Evolutionary conservation across 257 asterid species (phyloP), one percentile per base, ranked within the genome.

Genomic region (Schizonepeta tenuifolia): DNA sequence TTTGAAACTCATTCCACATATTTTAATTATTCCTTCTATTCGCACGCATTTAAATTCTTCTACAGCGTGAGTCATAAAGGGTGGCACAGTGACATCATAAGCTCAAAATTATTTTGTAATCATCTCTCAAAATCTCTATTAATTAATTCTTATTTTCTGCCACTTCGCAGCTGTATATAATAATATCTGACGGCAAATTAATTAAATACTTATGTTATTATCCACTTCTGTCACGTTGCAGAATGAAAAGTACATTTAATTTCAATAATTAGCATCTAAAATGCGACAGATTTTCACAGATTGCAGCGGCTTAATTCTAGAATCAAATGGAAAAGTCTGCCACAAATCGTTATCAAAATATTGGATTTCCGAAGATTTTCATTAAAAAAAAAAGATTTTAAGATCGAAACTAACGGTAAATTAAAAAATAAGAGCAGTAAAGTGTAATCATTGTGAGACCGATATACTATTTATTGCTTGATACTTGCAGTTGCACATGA

Each of bases 361-460:
- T 31, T 31, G 36, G 36, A 31, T 31, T 31, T 0, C 7, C 36
- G 36, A 31, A 31, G 3, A 31, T 31, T 31, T 31, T 31, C 14
- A 7, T 46, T 14, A 1, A 50, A 63, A 40, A 50, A 63, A 40
- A 38, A 13, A 12, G 56, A 15, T 67, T 10, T 22, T 21, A 33
- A 20, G 40, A 53, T 56, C 21, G 63, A 59, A 50, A 47, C 64
- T 51, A 68, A 58, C 72, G 67, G 75, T 76, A 62, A 76, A 36
- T 24, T 60, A 21, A 26, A 67, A 68, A 41, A 14, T 22, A 36
- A 51, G 49, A 36, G 70, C 44, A 41, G 18, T 61, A 2, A 70
- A 38, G 35, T 58, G 59, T 55, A 43, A 24, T 59, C 26, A 40
- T 69, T 36, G 70, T 44, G 26, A 33, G 41, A 69, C 70, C 33